These are phyloP conservation scores for Metschnikowia gelsemii DNA, from an alignment of 805 yeast species.

Conservation along the genomic window DNA sequence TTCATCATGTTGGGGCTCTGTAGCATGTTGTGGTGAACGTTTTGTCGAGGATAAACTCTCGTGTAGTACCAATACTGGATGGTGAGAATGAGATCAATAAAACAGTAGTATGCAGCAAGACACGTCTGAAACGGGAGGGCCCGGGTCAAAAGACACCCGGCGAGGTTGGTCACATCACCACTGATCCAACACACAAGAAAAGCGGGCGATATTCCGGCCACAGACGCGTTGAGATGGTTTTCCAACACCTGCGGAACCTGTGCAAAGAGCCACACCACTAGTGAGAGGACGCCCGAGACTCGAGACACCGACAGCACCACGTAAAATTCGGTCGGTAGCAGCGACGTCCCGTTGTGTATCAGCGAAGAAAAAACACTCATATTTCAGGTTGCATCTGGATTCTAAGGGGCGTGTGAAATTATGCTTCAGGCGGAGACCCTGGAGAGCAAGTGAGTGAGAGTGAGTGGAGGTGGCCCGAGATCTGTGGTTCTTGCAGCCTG, in stretches of 20 bases:
- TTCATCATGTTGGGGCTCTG: conserved; percentile 39
- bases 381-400: conserved; percentile 2
- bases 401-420: background rate
- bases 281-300: conserved; percentile 23
- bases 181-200: conserved; percentile 37
- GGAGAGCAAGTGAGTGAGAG: no score
- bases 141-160: conserved; percentile 73
- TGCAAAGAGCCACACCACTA: conserved; percentile 30
- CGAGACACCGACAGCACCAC: conserved; percentile 14
- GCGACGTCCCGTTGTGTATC: conserved; percentile 10
- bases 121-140: conserved; percentile 81
- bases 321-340: conserved; percentile 16
- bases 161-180: conserved; percentile 47
- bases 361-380: conserved; percentile 8
- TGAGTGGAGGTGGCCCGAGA: no score
- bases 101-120: conserved; percentile 69
- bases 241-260: conserved; percentile 31
- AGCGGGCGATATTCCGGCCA: conserved; percentile 33
- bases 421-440: no score
- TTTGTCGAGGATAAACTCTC: conserved; percentile 29
- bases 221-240: conserved; percentile 33
- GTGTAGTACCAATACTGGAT: conserved; percentile 24
- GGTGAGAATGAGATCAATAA: conserved; percentile 19
- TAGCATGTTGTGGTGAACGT: conserved; percentile 37
- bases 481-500: no score